phyloP scores from a whole-genome alignment of 805 yeast genomes.

The Candida odintsovae region DNA sequence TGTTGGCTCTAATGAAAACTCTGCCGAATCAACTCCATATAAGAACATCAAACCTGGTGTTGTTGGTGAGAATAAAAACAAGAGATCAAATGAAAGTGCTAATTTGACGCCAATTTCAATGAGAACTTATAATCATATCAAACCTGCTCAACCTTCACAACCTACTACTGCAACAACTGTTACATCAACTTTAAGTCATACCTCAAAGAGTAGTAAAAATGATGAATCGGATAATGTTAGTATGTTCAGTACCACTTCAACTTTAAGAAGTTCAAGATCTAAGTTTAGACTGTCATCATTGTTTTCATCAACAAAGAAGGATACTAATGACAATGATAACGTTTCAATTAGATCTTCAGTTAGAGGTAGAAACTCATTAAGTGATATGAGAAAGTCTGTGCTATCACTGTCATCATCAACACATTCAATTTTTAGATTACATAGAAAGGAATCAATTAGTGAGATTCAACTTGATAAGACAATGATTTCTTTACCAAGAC shows the following conservation, averaged over 20 bases:
- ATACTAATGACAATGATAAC: conserved; percentile 8
- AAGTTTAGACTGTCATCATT: conserved; percentile 23
- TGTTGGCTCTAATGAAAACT: conserved; percentile 14
- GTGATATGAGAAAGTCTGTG: conserved; percentile 26
- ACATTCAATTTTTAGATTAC: conserved; percentile 16
- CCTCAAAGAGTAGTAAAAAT: conserved; percentile 4
- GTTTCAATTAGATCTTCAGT: conserved; percentile 21
- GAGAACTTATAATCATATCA: not conserved
- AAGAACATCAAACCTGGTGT: conserved; percentile 18
- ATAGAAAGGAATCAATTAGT: conserved; percentile 19
- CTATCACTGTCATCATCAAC: conserved; percentile 20
- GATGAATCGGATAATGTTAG: conserved; percentile 16
- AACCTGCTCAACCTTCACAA: conserved; percentile 1
- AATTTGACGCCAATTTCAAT: conserved; percentile 7
- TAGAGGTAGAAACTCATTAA: conserved; percentile 20
- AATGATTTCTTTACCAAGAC: conserved; percentile 51
- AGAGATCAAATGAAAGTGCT: conserved; percentile 7
- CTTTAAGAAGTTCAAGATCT: conserved; percentile 21
- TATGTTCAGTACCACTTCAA: conserved; percentile 14
- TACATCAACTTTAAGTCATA: conserved; percentile 3
- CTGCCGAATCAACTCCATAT: conserved; percentile 18
- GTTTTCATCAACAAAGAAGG: conserved; percentile 18
- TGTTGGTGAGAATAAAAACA: conserved; percentile 14
- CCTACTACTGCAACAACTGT: not conserved
- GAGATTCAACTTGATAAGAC: conserved; percentile 26